These are phyloP conservation scores for Fusarium euwallaceae DNA, from an alignment of 2,329 filamentous ascomycete species.

Conservation along the genomic window DNA sequence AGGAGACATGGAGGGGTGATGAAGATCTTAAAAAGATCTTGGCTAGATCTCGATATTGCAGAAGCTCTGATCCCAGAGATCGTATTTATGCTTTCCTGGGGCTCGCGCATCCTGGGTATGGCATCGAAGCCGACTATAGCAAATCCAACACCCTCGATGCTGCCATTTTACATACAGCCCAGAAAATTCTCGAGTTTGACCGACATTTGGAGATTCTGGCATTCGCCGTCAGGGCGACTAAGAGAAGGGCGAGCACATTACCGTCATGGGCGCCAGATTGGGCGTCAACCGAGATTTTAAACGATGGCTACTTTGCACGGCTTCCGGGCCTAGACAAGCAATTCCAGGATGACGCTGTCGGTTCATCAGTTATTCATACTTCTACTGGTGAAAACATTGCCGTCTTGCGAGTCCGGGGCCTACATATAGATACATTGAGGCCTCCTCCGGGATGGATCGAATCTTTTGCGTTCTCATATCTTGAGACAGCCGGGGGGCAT, in stretches of 20 bases:
- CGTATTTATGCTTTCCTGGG: not conserved
- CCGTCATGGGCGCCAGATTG: not conserved
- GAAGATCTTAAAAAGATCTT: not conserved
- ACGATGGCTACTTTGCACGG: not conserved
- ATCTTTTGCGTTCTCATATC: not conserved
- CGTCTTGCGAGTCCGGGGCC: not conserved
- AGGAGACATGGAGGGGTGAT: not conserved
- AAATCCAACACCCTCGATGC: not conserved
- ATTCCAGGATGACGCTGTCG: not conserved
- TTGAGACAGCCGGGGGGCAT: not conserved
- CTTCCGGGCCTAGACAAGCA: not conserved
- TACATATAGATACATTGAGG: not conserved
- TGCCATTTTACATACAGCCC: not conserved
- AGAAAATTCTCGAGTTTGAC: not conserved
- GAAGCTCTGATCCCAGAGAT: not conserved
- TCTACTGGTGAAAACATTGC: not conserved
- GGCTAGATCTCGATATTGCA: not conserved
- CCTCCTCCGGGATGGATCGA: not conserved
- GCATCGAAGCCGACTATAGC: not conserved
- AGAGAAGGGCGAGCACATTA: too few relatives aligned
- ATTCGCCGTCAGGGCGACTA: not conserved
- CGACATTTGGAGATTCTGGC: not conserved
- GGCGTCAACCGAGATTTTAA: not conserved
- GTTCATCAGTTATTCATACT: not conserved
- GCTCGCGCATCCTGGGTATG: not conserved